Evolutionary conservation across 768 basidiomycete species (phyloP).

Genomic region (Lyophyllum shimeji): DNA sequence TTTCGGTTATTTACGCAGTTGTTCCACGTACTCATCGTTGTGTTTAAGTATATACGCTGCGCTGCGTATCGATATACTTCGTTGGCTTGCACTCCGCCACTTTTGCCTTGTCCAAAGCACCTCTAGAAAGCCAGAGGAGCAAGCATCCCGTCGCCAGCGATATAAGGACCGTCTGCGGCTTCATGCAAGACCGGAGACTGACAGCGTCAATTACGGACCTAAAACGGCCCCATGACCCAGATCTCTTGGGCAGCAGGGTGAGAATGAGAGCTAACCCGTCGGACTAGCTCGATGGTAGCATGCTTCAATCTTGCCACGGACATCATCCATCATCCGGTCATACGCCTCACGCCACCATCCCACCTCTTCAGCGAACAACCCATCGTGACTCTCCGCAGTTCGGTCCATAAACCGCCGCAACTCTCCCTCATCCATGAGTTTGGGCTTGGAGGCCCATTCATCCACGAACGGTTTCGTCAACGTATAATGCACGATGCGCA

Average conservation of each 20-base stretch:
- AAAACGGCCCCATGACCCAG: too few relatives aligned
- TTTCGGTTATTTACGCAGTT: too few relatives aligned
- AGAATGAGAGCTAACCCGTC: background rate
- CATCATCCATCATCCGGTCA: slow-evolving; percentile 22
- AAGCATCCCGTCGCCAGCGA: too few relatives aligned
- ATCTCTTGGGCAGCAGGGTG: background rate
- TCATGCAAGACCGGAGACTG: too few relatives aligned
- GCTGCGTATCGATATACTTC: background rate
- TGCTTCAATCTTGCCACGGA: background rate
- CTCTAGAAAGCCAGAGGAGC: too few relatives aligned
- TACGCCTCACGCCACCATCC: slow-evolving; percentile 32
- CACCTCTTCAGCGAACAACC: slow-evolving; percentile 31
- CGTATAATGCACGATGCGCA: slow-evolving; percentile 38
- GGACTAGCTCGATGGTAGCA: background rate
- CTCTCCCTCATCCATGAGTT: slow-evolving; percentile 22
- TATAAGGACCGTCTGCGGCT: too few relatives aligned
- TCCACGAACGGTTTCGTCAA: slow-evolving; percentile 23
- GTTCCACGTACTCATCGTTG: too few relatives aligned
- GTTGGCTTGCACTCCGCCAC: background rate
- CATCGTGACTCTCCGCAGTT: slow-evolving; percentile 18
- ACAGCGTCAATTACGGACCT: too few relatives aligned
- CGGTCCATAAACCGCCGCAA: slow-evolving; percentile 21
- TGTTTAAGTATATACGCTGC: background rate
- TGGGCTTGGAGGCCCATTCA: slow-evolving; percentile 20
- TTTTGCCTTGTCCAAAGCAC: background rate